Base-by-base conservation (phyloP, 208 protist species). In the Trypanosoma platydactyli region DNA sequence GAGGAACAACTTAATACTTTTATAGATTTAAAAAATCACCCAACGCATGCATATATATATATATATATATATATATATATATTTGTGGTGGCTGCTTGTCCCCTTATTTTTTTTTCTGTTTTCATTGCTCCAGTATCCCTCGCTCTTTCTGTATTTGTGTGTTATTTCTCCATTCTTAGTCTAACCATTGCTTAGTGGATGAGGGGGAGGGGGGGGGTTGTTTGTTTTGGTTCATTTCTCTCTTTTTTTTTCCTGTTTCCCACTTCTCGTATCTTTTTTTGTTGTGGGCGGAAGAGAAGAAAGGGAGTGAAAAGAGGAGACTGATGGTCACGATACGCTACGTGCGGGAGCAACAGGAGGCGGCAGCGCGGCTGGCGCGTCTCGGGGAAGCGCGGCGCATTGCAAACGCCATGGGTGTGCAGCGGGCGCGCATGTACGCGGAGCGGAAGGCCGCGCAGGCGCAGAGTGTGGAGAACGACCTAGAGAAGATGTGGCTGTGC, bases 281-380 rank as follows among this genome's bases (percentile, higher is more conserved):
- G n/a, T 25, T 60, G 33, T 33, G 5, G 13, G 20, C 5, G 20
- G 45, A 12, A 3, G 45, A 3, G 45, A 49, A 49, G 20, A 49
- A 49, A 45, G 41, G 15, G 15, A 45, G 15, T 18, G 20, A 49
- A 45, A 41, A 53, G 30, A 53, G 22, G 22, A 25, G 46, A 30
- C 3, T 40, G 48, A 91, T 91, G 85, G 86, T 92, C 18, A 76
- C 69, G n/a, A 30, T 92, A 15, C 59, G 80, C 33, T 83, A 84
- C n/a, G 56, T 65, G 51, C 66, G 71, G 13, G 71, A 88, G 71
- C 79, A 87, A 49, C 64, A 69, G 9, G 81, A 88, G 56, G 72
- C 64, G 24, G 80, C 68, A 33, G 68, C 56, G 69, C 87, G 87
- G 20, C 76, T 69, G 29, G 60, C 77, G 57, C 81, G 87, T 6